Conservation (phyloP, 2,329 filamentous ascomycete genomes). For the Hypomyces rosellus region DNA sequence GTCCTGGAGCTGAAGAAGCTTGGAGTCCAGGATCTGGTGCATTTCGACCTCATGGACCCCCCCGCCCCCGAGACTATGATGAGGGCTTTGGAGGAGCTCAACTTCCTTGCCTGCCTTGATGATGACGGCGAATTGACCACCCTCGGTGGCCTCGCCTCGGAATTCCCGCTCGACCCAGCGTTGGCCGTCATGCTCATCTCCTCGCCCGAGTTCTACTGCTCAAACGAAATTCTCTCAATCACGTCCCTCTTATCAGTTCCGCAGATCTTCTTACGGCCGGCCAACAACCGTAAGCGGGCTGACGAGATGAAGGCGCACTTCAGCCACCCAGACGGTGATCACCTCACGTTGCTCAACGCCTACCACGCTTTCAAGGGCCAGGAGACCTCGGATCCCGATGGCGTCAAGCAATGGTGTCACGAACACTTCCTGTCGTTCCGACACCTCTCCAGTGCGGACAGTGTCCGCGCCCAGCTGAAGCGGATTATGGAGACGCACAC, state of each 20-base stretch:
- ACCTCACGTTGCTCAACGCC: conserved; percentile 91
- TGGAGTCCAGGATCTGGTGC: conserved; percentile 88
- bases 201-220: conserved; percentile 97
- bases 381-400: conserved; percentile 51
- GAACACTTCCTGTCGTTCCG: conserved; percentile 91
- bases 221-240: conserved; percentile 94
- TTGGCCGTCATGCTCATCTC: conserved; percentile 97
- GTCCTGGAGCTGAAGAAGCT: conserved; percentile 97
- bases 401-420: conserved; percentile 89
- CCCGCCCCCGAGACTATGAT: conserved; percentile 97
- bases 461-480: conserved; percentile 83
- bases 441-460: conserved; percentile 86
- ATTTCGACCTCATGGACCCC: conserved; percentile 98
- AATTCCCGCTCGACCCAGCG: conserved; percentile 90
- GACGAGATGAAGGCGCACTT: conserved; percentile 98
- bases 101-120: conserved; percentile 93
- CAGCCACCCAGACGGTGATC: conserved; percentile 87
- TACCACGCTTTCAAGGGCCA: conserved; percentile 93
- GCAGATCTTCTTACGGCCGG: conserved; percentile 85
- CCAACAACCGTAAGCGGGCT: conserved; percentile 76
- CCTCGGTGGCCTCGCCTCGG: conserved; percentile 80
- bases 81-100: conserved; percentile 93
- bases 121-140: conserved; percentile 90
- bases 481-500: conserved; percentile 94
- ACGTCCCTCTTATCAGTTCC: conserved; percentile 91